Conservation (phyloP, 192 early-diverging fungal species). For the Coemansia sp. region DNA sequence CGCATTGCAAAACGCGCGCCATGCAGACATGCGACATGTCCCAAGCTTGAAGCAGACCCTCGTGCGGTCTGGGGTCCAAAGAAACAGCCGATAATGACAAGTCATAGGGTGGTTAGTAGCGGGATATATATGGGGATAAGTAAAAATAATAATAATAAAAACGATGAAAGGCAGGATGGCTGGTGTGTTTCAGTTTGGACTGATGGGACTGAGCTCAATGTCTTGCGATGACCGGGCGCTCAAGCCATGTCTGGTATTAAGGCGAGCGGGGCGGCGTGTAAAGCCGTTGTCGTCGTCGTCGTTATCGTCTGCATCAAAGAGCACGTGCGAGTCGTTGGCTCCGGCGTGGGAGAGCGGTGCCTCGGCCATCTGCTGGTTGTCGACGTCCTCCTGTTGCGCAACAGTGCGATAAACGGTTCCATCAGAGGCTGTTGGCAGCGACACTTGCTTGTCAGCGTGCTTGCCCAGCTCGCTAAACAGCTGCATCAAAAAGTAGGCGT, state of each 20-base stretch:
- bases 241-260: background rate
- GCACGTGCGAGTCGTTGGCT: slow-evolving; percentile 18
- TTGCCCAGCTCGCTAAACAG: slow-evolving; percentile 39
- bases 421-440: slow-evolving; percentile 29
- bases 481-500: slow-evolving; percentile 53
- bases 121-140: no score
- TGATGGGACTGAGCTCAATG: slow-evolving; percentile 32
- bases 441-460: slow-evolving; percentile 13
- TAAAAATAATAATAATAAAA: no score
- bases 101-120: no score
- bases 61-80: no score
- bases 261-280: background rate
- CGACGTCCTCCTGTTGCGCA: slow-evolving; percentile 9
- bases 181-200: slow-evolving; percentile 1
- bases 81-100: no score
- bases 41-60: no score
- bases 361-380: background rate
- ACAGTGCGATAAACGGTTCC: slow-evolving; percentile 31
- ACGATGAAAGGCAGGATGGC: no score
- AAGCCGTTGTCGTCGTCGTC: slow-evolving; percentile 3
- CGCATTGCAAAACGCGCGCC: no score
- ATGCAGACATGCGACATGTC: no score
- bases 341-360: background rate
- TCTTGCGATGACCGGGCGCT: slow-evolving; percentile 25
- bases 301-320: slow-evolving; percentile 35